A percentile compares a stretch with the other conserved stretches of the same genome.
These are phyloP conservation scores for Zhuliangozyma parablackwelliae DNA, from an alignment of 1,139 yeast genomes.

Conservation along the genomic window DNA sequence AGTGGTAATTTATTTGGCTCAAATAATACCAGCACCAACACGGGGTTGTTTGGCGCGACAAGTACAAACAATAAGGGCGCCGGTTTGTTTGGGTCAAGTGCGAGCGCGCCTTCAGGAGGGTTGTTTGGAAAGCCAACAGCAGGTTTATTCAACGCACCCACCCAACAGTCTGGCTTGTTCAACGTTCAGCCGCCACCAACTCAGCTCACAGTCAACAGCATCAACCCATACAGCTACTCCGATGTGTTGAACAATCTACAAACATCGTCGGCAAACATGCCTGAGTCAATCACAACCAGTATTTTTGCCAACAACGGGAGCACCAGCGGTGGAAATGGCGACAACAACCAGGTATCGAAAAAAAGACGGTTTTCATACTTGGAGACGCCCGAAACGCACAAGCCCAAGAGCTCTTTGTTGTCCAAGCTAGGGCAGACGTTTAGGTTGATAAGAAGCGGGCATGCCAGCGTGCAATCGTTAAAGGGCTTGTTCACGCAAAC, in stretches of 20 bases:
- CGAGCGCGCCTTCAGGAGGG: conserved; percentile 5
- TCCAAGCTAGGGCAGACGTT: conserved; percentile 36
- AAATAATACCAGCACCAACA: conserved; percentile 1
- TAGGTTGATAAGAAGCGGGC: conserved; percentile 23
- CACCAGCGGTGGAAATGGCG: conserved; percentile 1
- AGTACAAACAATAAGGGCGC: conserved; percentile 6
- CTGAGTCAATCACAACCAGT: conserved; percentile 35
- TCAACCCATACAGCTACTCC: conserved; percentile 26
- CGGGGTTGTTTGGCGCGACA: conserved; percentile 23
- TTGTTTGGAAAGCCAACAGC: conserved; percentile 14
- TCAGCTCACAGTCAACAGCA: conserved; percentile 7
- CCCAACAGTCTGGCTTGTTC: conserved; percentile 13
- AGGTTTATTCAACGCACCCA: conserved; percentile 17
- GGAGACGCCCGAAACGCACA: conserved; percentile 9
- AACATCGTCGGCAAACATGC: conserved; percentile 13
- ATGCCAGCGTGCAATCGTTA: conserved; percentile 12
- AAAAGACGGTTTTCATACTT: conserved; percentile 18
- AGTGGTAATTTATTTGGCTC: conserved; percentile 16
- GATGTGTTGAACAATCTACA: conserved; percentile 16
- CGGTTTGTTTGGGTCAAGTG: conserved; percentile 8
- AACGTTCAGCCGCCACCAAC: conserved; percentile 7
- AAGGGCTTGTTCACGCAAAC: conserved; percentile 24
- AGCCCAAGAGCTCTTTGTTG: conserved; percentile 23
- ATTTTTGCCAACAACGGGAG: conserved; percentile 14
- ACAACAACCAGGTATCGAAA: conserved; percentile 9